A percentile compares a stretch with the other conserved stretches of the same genome.
Conservation (phyloP, 2,329 filamentous ascomycete genomes). For the Xylariomycetidae sp. region DNA sequence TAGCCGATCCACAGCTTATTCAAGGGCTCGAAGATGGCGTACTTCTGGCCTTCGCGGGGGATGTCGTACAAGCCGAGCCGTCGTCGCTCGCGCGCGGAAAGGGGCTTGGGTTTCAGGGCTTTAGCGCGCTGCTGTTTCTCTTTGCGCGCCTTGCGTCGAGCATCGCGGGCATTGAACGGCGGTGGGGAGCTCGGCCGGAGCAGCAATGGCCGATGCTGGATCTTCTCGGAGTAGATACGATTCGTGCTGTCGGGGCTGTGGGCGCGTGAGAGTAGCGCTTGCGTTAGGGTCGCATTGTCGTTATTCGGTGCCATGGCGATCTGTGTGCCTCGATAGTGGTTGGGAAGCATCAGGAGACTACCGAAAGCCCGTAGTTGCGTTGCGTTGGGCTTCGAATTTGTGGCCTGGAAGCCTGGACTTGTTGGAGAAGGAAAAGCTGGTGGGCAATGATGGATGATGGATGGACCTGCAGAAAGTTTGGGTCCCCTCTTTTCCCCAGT, state of each 20-base stretch:
- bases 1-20: conserved; percentile 79
- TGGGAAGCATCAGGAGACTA: too few species aligned
- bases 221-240: conserved; percentile 73
- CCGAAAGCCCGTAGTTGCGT: too few species aligned
- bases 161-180: conserved; percentile 51
- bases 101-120: conserved; percentile 53
- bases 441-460: too few species aligned
- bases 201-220: conserved; percentile 74
- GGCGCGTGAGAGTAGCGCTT: conserved; percentile 66
- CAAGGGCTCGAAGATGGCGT: conserved; percentile 70
- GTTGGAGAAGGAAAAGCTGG: too few species aligned
- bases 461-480: too few species aligned
- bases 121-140: conserved; percentile 38
- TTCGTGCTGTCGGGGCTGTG: conserved; percentile 68
- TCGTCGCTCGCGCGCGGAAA: conserved; percentile 76
- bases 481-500: too few species aligned
- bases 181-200: conserved; percentile 70
- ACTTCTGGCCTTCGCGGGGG: conserved; percentile 61
- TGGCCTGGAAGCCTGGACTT: too few species aligned
- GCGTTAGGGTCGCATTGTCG: conserved; percentile 38
- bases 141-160: conserved; percentile 32
- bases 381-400: too few species aligned
- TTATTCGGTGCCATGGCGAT: conserved; percentile 28
- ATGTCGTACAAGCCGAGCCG: conserved; percentile 68
- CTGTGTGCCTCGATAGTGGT: too few species aligned